These are phyloP conservation scores for Bacidia rubella DNA, from an alignment of 495 filamentous ascomycete genomes.

Conservation along the genomic window DNA sequence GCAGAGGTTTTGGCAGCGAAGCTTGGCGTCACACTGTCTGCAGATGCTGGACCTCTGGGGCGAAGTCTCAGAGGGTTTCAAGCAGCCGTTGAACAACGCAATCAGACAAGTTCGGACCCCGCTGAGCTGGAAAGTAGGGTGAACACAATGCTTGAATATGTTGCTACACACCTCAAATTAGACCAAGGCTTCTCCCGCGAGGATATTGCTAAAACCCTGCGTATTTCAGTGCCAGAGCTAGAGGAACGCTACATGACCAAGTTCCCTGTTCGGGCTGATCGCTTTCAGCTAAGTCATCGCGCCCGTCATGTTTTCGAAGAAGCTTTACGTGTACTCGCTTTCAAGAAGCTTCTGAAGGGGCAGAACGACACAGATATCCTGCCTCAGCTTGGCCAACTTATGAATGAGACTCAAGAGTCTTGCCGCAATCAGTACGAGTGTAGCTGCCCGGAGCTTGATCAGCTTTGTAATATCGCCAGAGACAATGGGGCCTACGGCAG, in stretches of 20 bases:
- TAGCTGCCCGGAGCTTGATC: slow-evolving; percentile 78
- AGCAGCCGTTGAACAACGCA: slow-evolving; percentile 48
- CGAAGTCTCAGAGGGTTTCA: slow-evolving; percentile 79
- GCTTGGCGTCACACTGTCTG: slow-evolving; percentile 49
- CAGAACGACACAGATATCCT: slow-evolving; percentile 44
- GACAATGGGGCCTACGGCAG: slow-evolving; percentile 70
- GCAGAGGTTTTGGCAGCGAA: slow-evolving; percentile 58
- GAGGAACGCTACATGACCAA: slow-evolving; percentile 61
- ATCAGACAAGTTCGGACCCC: slow-evolving; percentile 30
- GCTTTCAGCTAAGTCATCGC: slow-evolving; percentile 77
- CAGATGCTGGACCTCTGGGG: slow-evolving; percentile 72
- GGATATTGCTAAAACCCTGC: slow-evolving; percentile 65
- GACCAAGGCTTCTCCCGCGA: slow-evolving; percentile 76
- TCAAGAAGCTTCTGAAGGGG: slow-evolving; percentile 47
- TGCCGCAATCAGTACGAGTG: slow-evolving; percentile 81
- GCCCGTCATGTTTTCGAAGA: slow-evolving; percentile 84
- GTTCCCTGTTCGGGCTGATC: slow-evolving; percentile 76
- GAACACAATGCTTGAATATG: slow-evolving; percentile 42
- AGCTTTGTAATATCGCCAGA: slow-evolving; percentile 67
- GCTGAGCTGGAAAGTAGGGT: slow-evolving; percentile 52
- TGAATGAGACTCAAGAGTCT: slow-evolving; percentile 80
- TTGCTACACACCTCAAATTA: slow-evolving; percentile 49
- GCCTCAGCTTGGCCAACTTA: slow-evolving; percentile 57
- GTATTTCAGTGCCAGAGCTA: slow-evolving; percentile 54
- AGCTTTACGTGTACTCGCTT: slow-evolving; percentile 71